A percentile compares a stretch with the other conserved stretches of the same genome.
phyloP scores from a whole-genome alignment of 257 asterid species.

The Mentha longifolia region DNA sequence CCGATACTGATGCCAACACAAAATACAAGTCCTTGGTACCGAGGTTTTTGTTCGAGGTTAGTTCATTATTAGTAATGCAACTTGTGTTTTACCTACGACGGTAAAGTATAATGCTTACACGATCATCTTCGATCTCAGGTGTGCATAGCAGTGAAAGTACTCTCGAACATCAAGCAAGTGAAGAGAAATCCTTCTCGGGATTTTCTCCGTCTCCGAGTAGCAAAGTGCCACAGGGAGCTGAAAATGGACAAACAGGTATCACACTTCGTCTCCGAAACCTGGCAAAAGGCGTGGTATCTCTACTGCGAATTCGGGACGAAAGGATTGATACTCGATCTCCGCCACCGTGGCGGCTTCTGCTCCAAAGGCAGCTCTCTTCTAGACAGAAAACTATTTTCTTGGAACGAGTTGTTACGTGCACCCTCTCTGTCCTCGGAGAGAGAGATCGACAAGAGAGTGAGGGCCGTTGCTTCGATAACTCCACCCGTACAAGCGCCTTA shows the following conservation, averaged over 20 bases:
- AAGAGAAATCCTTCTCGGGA: slow-evolving; percentile 47
- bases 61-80: slow-evolving; percentile 33
- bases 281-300: slow-evolving; percentile 76
- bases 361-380: slow-evolving; percentile 59
- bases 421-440: slow-evolving; percentile 65
- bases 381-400: slow-evolving; percentile 52
- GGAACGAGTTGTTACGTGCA: slow-evolving; percentile 86
- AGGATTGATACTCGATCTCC: slow-evolving; percentile 69
- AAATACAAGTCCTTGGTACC: slow-evolving; percentile 78
- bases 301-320: slow-evolving; percentile 90
- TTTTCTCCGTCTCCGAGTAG: slow-evolving; percentile 66
- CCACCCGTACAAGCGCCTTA: slow-evolving; percentile 92
- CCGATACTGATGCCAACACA: slow-evolving; percentile 63
- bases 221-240: slow-evolving; percentile 77
- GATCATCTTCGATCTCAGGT: slow-evolving; percentile 54
- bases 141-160: slow-evolving; percentile 56
- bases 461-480: slow-evolving; percentile 68
- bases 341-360: slow-evolving; percentile 60
- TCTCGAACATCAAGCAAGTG: slow-evolving; percentile 29
- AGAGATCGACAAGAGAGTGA: slow-evolving; percentile 51
- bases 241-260: slow-evolving; percentile 60
- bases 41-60: slow-evolving; percentile 82
- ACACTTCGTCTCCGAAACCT: slow-evolving; percentile 51
- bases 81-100: background rate
- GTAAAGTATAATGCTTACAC: background rate